Conservation (phyloP, 305 asterid species). For the Ilex paraguariensis region DNA sequence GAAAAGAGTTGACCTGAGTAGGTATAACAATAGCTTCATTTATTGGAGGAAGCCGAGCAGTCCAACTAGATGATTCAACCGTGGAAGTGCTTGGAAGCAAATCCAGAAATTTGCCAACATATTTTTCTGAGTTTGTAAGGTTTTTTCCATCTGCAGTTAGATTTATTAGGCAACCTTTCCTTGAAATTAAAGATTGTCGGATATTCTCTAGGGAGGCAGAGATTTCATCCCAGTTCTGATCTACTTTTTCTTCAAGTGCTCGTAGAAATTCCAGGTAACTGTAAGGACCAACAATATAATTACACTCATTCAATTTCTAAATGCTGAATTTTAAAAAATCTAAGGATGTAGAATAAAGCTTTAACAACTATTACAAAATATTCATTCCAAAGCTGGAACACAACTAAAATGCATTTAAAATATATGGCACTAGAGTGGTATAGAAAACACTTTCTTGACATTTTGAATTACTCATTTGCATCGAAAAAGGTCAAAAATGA, state of each 20-base stretch:
- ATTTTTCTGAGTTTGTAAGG: constrained; percentile 58
- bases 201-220: constrained; percentile 94
- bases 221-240: constrained; percentile 73
- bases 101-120: constrained; percentile 74
- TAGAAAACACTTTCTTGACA: too few species aligned
- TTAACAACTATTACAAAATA: too few species aligned
- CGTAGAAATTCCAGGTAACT: constrained; percentile 89
- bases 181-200: constrained; percentile 68
- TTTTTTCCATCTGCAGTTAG: constrained; percentile 81
- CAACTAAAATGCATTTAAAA: neutral
- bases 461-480: too few species aligned
- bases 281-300: constrained; percentile 26
- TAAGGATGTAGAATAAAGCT: too few species aligned
- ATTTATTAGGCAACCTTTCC: constrained; percentile 74
- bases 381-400: neutral
- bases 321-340: neutral
- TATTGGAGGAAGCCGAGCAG: constrained; percentile 51
- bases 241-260: constrained; percentile 73
- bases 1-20: constrained; percentile 62
- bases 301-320: constrained; percentile 9
- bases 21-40: constrained; percentile 97
- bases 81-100: constrained; percentile 71
- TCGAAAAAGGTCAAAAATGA: too few species aligned
- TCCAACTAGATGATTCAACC: constrained; percentile 56
- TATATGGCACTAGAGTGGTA: too few species aligned